phyloP scores from a whole-genome alignment of 352 stramenopile genomes.

The Pythium insidiosum region DNA sequence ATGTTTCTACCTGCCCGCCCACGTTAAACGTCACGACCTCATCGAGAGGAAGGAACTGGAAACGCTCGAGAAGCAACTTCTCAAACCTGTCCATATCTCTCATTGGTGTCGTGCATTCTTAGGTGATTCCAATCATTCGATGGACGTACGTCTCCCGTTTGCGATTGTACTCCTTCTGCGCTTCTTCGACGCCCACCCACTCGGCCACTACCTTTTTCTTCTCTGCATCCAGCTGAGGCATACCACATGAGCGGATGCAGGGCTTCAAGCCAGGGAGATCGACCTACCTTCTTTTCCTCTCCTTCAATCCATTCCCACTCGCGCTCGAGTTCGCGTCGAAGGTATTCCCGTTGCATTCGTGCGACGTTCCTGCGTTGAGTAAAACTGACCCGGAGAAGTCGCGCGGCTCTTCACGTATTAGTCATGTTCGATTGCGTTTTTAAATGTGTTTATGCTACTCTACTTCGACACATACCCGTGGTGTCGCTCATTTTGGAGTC shows the following conservation, averaged over 20 bases:
- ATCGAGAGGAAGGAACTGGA: slow-evolving; percentile 40
- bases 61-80: slow-evolving; percentile 36
- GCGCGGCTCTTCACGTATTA: slow-evolving; percentile 4
- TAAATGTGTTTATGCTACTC: too few species aligned
- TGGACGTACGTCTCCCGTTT: slow-evolving; percentile 53
- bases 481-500: too few species aligned
- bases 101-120: too few species aligned
- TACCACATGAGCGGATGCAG: too few species aligned
- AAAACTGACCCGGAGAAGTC: not conserved
- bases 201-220: slow-evolving; percentile 71
- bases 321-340: slow-evolving; percentile 48
- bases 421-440: slow-evolving; percentile 1
- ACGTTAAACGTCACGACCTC: slow-evolving; percentile 65
- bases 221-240: slow-evolving; percentile 50
- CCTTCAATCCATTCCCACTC: slow-evolving; percentile 48
- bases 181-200: slow-evolving; percentile 58
- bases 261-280: too few species aligned
- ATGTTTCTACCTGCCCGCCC: slow-evolving; percentile 29
- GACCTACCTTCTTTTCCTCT: slow-evolving; percentile 49
- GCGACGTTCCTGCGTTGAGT: too few species aligned
- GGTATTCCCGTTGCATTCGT: slow-evolving; percentile 40
- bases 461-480: too few species aligned
- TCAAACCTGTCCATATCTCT: slow-evolving; percentile 74
- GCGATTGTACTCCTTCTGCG: slow-evolving; percentile 49
- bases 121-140: too few species aligned